A percentile compares a stretch with the other conserved stretches of the same genome.
phyloP scores from a whole-genome alignment of 225 moss, liverwort and hornwort genomes.

The Pseudisothecium myosuroides region DNA sequence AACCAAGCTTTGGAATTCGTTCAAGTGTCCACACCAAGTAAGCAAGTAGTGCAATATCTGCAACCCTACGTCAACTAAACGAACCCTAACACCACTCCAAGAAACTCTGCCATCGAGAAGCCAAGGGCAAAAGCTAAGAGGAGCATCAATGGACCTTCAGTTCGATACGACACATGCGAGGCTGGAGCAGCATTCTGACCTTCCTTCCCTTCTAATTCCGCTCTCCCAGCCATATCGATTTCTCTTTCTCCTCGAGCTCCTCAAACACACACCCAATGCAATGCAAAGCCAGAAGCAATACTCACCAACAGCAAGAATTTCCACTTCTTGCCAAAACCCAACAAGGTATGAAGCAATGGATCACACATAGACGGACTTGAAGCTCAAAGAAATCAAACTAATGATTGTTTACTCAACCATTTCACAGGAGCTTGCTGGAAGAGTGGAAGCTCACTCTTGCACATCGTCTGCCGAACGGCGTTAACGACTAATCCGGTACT shows the following conservation, averaged over 20 bases:
- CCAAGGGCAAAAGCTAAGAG: neutral
- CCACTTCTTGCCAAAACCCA: neutral
- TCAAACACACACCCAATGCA: neutral
- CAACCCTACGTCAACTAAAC: neutral
- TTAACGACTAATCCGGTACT: neutral
- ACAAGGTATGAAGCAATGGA: neutral
- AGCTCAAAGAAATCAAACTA: neutral
- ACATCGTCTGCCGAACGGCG: neutral
- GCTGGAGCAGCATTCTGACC: neutral
- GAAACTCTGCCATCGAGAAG: neutral
- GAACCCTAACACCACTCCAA: neutral
- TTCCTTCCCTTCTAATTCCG: conserved; percentile 9
- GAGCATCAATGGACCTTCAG: neutral
- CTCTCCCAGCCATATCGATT: conserved; percentile 12
- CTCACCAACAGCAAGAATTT: neutral
- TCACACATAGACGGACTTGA: neutral
- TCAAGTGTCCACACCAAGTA: neutral
- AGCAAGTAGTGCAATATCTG: neutral
- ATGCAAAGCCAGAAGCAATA: neutral
- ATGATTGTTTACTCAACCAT: neutral
- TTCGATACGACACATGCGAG: conserved; percentile 10
- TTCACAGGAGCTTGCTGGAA: neutral
- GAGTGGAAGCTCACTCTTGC: neutral
- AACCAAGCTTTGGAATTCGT: neutral
- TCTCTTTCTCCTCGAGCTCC: neutral